phyloP scores from a whole-genome alignment of 306 rosid species.

The Quercus cerris region DNA sequence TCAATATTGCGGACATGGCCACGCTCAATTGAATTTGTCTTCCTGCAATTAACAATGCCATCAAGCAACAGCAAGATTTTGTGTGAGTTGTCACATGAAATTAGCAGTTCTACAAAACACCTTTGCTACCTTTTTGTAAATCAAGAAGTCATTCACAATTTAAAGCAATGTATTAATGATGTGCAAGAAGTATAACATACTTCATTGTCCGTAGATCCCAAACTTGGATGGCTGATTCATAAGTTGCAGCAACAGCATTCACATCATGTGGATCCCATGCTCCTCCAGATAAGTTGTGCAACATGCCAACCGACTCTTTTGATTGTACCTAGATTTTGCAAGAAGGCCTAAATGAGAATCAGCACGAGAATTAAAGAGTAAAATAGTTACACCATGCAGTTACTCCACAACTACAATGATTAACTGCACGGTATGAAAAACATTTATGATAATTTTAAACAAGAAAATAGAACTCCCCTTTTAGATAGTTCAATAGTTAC shows the following conservation, averaged over 20 bases:
- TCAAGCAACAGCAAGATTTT: conserved; percentile 18
- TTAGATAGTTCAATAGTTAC: too few relatives aligned
- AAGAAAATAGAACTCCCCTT: background rate
- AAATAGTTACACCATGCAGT: background rate
- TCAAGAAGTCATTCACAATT: background rate
- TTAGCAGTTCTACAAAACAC: background rate
- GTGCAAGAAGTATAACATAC: conserved; percentile 45
- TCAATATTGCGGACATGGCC: conserved; percentile 77
- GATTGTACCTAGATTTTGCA: conserved; percentile 65
- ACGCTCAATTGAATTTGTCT: conserved; percentile 69
- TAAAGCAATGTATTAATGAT: background rate
- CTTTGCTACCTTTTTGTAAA: background rate
- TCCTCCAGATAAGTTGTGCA: conserved; percentile 87
- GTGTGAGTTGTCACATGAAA: background rate
- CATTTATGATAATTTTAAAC: background rate
- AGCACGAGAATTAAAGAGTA: conserved; percentile 3
- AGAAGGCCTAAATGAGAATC: conserved; percentile 29
- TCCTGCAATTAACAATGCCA: conserved; percentile 57
- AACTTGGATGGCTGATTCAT: conserved; percentile 80
- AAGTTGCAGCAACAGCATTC: conserved; percentile 78
- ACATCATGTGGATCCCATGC: conserved; percentile 98
- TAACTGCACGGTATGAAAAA: background rate
- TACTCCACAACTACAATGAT: background rate
- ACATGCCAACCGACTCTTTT: conserved; percentile 76
- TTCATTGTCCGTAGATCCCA: conserved; percentile 96